Evolutionary conservation across 306 rosid species (phyloP).

Genomic region (Notholithocarpus densiflorus): DNA sequence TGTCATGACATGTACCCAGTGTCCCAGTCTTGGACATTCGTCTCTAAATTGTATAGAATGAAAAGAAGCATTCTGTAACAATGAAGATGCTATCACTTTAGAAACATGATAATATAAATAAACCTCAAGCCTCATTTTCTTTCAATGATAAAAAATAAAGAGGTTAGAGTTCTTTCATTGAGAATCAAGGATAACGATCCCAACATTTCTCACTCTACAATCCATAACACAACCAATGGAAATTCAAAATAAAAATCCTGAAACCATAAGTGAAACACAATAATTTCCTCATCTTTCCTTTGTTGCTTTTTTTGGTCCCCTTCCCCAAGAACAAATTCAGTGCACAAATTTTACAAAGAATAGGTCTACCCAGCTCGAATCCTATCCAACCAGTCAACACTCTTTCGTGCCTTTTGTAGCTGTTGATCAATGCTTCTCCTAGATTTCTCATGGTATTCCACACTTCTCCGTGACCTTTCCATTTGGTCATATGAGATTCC

Average conservation of each 20-base stretch:
- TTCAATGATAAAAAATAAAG: conserved; percentile 29
- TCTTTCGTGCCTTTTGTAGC: conserved; percentile 73
- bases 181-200: conserved; percentile 28
- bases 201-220: conserved; percentile 45
- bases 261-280: conserved; percentile 54
- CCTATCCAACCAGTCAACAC: conserved; percentile 87
- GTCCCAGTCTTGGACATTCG: background rate
- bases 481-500: conserved; percentile 54
- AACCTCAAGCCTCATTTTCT: conserved; percentile 34
- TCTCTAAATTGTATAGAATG: background rate
- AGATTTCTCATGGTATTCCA: conserved; percentile 69
- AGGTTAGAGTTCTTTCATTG: conserved; percentile 54
- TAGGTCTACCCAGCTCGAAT: conserved; percentile 53
- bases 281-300: conserved; percentile 23
- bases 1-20: no score
- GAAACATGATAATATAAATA: background rate
- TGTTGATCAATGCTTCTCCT: conserved; percentile 73
- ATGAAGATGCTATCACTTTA: background rate
- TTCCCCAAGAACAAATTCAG: conserved; percentile 35
- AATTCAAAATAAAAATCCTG: conserved; percentile 40
- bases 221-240: conserved; percentile 26
- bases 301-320: conserved; percentile 35
- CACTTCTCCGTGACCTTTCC: conserved; percentile 76
- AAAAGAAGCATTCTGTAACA: background rate
- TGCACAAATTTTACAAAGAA: conserved; percentile 6